phyloP scores from a whole-genome alignment of 345 rosid genomes.

The Rhizophora apiculata region DNA sequence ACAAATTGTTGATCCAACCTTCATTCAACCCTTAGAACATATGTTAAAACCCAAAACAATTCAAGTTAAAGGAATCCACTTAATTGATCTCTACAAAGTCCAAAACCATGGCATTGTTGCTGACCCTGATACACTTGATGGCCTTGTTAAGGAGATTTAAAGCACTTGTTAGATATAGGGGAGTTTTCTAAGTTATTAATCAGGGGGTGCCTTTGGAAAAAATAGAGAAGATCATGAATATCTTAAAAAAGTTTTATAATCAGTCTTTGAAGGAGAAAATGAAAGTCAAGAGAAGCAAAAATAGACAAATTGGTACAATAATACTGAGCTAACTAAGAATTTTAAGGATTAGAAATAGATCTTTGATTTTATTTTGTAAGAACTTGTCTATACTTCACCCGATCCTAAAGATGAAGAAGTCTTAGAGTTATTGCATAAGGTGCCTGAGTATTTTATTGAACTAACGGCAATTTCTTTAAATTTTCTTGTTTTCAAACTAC shows the following conservation, averaged over 20 bases:
- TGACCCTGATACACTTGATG: background rate
- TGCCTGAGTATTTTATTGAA: too few relatives aligned
- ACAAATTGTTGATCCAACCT: conserved; percentile 38
- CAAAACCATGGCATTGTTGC: background rate
- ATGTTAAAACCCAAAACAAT: conserved; percentile 30
- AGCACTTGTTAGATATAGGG: background rate
- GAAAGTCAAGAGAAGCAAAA: background rate
- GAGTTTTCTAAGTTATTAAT: background rate
- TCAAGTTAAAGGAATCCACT: conserved; percentile 48
- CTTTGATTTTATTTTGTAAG: background rate
- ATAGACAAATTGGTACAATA: background rate
- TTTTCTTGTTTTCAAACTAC: too few relatives aligned
- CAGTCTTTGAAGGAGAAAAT: background rate
- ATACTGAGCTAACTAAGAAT: background rate
- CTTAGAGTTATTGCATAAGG: background rate
- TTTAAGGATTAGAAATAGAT: background rate
- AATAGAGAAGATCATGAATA: background rate
- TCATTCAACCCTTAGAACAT: conserved; percentile 50
- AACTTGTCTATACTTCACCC: background rate
- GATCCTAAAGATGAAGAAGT: conserved; percentile 1
- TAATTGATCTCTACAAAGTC: background rate
- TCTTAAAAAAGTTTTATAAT: background rate
- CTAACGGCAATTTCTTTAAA: too few relatives aligned
- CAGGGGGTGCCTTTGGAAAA: background rate
- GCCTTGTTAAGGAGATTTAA: background rate